Conservation (phyloP, 163 green algal genomes). For the Prototheca cutis region DNA sequence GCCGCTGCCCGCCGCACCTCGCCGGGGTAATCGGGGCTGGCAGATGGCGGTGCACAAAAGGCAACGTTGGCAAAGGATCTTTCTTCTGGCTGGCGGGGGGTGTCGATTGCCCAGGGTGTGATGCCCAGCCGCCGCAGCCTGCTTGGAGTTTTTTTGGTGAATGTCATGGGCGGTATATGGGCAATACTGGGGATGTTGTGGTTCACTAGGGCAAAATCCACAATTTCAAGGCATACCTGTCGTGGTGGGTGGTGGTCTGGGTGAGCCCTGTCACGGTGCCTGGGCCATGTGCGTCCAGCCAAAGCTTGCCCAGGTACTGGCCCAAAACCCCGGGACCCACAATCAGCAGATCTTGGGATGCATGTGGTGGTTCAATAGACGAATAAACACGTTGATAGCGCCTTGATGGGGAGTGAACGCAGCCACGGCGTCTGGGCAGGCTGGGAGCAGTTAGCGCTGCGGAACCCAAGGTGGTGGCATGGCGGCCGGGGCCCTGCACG, state of each 20-base stretch:
- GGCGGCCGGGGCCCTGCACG: no score
- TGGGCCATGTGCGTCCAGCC: constrained; percentile 44
- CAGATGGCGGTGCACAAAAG: constrained; percentile 81
- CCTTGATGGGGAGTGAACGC: no score
- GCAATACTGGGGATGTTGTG: no score
- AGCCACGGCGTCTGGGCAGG: no score
- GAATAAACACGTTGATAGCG: no score
- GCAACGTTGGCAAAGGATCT: constrained; percentile 68
- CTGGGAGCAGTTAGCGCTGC: no score
- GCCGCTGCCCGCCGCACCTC: constrained; percentile 63
- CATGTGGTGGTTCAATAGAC: no score
- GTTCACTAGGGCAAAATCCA: no score
- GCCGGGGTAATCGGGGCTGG: constrained; percentile 70
- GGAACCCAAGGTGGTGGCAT: no score
- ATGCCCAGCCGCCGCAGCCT: constrained; percentile 36
- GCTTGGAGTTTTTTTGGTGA: no score
- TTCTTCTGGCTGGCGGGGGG: not conserved
- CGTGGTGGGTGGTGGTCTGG: constrained; percentile 68
- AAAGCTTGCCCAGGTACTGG: constrained; percentile 57
- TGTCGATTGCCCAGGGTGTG: constrained; percentile 21
- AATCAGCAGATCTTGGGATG: constrained; percentile 71
- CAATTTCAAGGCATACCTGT: constrained; percentile 35
- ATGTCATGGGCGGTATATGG: no score
- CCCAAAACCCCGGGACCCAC: constrained; percentile 81
- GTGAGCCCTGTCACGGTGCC: constrained; percentile 71